Base-by-base conservation (phyloP, 305 asterid species). In the Fraxinus xanthoxyloides region DNA sequence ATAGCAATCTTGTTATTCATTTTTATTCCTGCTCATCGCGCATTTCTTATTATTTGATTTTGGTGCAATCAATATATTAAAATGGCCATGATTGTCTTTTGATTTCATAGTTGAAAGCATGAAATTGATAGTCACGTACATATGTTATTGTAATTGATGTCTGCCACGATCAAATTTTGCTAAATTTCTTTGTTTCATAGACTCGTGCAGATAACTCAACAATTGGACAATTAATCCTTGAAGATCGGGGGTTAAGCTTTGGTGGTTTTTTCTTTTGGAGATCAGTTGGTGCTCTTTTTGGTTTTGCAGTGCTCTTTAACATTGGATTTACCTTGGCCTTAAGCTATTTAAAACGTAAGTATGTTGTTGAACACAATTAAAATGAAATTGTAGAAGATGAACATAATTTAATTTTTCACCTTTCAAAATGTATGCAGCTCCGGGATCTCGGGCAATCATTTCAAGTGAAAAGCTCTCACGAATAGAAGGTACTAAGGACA, bases 231-330 rank as follows among this genome's bases (percentile, higher is more conserved):
- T 87, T 85, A 85, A 85, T 89, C 7, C 97, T 93, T 81, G 89
- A 82, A 81, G 80, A 48, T 61, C 95, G 91, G 4, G 97, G 97
- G 1, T 80, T 93, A 63, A 81, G 82, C 90, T 91, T 88, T 84
- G 87, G 83, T 26, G 88, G 83, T 40, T 19, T 86, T 69, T 34
- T 83, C 15, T 88, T 80, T 72, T 92, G 98, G 98, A 79, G 90
- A 81, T 88, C 95, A 43, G 80, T 93, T 77, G 89, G 87, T 72
- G 97, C 93, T 65, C 78, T 93, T 63, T 70, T 90, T 28, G 93
- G 93, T 21, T 65, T 92, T 70, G 38, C 93, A 51, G 23, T 90
- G 77, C 73, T 91, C 65, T 90, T 91, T 87, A 91, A 92, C 82
- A 59, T 89, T 70, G 94, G 95, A 12, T 90, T 86, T 80, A 81